These are phyloP conservation scores for Penicillium nucicola DNA, from an alignment of 495 filamentous ascomycete species.

Conservation along the genomic window DNA sequence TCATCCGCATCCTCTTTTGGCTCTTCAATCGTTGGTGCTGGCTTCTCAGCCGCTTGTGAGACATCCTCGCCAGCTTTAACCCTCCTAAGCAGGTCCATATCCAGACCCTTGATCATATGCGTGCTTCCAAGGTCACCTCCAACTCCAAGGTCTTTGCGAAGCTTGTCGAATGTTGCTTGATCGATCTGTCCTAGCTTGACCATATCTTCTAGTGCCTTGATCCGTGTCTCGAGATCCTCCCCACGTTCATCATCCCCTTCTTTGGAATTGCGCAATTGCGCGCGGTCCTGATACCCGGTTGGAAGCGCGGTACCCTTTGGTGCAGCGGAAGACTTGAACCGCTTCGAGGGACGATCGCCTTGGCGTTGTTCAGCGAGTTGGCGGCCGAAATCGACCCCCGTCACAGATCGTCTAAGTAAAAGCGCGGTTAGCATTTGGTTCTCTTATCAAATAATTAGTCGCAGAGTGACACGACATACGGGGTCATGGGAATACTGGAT, in stretches of 20 bases:
- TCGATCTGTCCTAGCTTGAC: constrained; percentile 82
- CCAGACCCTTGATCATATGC: constrained; percentile 88
- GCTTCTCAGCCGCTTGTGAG: constrained; percentile 17
- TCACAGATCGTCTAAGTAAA: constrained; percentile 61
- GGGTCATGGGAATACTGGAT: constrained; percentile 83
- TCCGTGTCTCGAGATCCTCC: constrained; percentile 54
- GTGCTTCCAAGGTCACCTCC: constrained; percentile 78
- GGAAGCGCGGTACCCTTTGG: constrained; percentile 82
- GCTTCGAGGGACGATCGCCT: constrained; percentile 48
- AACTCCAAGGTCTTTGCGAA: constrained; percentile 67
- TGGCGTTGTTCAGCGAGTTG: constrained; percentile 79
- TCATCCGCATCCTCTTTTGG: constrained; percentile 59
- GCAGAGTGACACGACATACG: constrained; percentile 46
- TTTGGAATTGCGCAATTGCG: constrained; percentile 41
- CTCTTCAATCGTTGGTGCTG: constrained; percentile 1
- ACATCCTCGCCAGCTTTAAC: constrained; percentile 74
- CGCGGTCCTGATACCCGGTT: constrained; percentile 82
- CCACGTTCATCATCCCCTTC: constrained; percentile 34
- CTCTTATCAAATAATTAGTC: neutral
- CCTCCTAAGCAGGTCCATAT: constrained; percentile 75
- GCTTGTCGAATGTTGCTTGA: constrained; percentile 64
- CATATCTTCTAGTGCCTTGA: constrained; percentile 78
- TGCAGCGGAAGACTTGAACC: constrained; percentile 73
- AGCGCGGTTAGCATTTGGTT: constrained; percentile 16
- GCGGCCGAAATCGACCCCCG: constrained; percentile 70